These are phyloP conservation scores for Leccinellum albellum DNA, from an alignment of 768 basidiomycete genomes.

Conservation along the genomic window DNA sequence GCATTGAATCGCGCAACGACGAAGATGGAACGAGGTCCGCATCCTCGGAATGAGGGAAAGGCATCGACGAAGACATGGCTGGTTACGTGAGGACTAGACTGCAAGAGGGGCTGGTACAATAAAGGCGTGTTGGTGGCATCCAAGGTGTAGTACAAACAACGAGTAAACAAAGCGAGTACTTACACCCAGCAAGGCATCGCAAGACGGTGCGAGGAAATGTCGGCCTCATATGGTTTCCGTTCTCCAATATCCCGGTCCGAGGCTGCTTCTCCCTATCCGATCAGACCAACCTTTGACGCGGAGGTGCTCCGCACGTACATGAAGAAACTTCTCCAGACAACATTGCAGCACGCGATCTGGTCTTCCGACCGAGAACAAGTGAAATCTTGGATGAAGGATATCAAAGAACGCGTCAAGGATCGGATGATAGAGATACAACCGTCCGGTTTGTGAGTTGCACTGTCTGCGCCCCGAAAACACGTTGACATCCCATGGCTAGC, in stretches of 20 bases:
- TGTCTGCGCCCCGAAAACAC: background rate
- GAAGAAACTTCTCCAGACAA: constrained; percentile 73
- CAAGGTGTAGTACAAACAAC: constrained; percentile 18
- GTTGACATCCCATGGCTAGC: constrained; percentile 38
- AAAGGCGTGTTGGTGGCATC: background rate
- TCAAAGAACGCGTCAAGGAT: constrained; percentile 80
- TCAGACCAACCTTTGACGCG: constrained; percentile 60
- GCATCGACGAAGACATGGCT: constrained; percentile 57
- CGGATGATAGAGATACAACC: constrained; percentile 83
- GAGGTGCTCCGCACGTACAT: constrained; percentile 75
- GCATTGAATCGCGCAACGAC: constrained; percentile 35
- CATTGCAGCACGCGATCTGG: constrained; percentile 64
- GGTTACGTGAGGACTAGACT: background rate
- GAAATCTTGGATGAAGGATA: constrained; percentile 77
- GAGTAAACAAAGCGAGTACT: constrained; percentile 22
- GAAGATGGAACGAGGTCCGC: constrained; percentile 38
- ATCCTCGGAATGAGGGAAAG: constrained; percentile 51
- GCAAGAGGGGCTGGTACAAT: background rate
- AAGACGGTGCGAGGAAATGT: constrained; percentile 15
- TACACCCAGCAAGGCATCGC: background rate
- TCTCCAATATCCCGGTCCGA: constrained; percentile 61
- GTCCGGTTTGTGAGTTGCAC: constrained; percentile 66
- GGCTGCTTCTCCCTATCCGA: constrained; percentile 45
- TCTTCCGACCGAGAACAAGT: constrained; percentile 65
- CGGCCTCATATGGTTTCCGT: constrained; percentile 43